These are phyloP conservation scores for Pharnaceum exiguum DNA, from an alignment of 148 eudicot species.

Conservation along the genomic window DNA sequence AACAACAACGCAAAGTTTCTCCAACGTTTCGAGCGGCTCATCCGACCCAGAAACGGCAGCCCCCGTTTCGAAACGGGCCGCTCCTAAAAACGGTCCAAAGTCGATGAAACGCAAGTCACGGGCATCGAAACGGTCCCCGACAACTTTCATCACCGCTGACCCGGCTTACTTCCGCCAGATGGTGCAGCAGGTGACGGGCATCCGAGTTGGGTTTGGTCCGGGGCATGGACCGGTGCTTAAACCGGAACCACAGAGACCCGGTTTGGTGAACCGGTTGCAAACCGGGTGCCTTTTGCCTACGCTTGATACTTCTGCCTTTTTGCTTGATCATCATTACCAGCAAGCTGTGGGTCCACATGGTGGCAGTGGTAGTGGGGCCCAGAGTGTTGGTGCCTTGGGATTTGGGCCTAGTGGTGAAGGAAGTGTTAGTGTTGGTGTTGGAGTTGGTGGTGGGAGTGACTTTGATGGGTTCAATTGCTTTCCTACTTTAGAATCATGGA, in stretches of 20 bases:
- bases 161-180: conserved; percentile 72
- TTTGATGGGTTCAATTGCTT: conserved; percentile 58
- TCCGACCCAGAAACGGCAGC: conserved; percentile 19
- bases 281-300: conserved; percentile 50
- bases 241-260: conserved; percentile 58
- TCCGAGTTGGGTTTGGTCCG: conserved; percentile 22
- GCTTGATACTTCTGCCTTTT: conserved; percentile 68
- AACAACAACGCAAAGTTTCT: too few species aligned
- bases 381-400: neutral
- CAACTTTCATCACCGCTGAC: conserved; percentile 75
- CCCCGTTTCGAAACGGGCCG: conserved; percentile 28
- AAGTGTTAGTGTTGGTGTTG: conserved; percentile 19
- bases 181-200: conserved; percentile 94
- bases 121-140: conserved; percentile 58
- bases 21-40: conserved; percentile 14
- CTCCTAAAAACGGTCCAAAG: conserved; percentile 9
- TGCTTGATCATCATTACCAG: conserved; percentile 41
- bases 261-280: conserved; percentile 23
- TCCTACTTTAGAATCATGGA: conserved; percentile 85
- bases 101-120: conserved; percentile 57
- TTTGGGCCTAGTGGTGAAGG: conserved; percentile 5
- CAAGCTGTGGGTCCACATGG: conserved; percentile 10
- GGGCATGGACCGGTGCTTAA: conserved; percentile 31
- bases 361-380: neutral
- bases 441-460: conserved; percentile 30